These are phyloP conservation scores for Alternaria dauci DNA, from an alignment of 2,329 filamentous ascomycete genomes.

Conservation along the genomic window DNA sequence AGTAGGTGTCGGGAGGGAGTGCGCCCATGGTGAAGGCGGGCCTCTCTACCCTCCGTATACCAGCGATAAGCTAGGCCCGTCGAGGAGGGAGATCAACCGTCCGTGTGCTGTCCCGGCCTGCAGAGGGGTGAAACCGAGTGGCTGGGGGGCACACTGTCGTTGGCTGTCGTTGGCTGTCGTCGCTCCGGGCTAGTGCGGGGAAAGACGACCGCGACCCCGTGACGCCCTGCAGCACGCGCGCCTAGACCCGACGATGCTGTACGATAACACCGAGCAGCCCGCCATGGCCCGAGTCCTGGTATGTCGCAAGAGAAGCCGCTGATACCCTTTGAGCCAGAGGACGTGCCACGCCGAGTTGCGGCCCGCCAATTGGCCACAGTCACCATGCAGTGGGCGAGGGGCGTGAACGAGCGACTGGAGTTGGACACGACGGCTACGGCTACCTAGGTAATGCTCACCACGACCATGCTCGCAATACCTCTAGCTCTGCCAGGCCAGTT, in stretches of 20 bases:
- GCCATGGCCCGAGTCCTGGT: too few species aligned
- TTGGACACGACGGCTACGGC: background rate
- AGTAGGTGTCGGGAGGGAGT: slow-evolving; percentile 3
- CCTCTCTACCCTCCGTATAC: slow-evolving; percentile 14
- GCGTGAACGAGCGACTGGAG: background rate
- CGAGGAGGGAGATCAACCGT: slow-evolving; percentile 22
- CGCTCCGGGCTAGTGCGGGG: slow-evolving; percentile 26
- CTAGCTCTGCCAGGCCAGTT: too few species aligned
- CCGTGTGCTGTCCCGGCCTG: slow-evolving; percentile 36
- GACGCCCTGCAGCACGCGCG: slow-evolving; percentile 19
- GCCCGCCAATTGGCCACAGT: slow-evolving; percentile 18
- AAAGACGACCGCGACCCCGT: slow-evolving; percentile 10
- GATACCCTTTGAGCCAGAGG: background rate
- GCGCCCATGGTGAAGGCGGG: slow-evolving; percentile 17
- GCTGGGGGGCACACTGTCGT: slow-evolving; percentile 36
- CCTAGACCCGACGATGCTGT: slow-evolving; percentile 1
- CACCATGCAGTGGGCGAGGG: background rate
- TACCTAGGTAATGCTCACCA: background rate
- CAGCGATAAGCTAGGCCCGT: slow-evolving; percentile 23
- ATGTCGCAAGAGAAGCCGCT: too few species aligned
- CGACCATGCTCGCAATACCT: background rate
- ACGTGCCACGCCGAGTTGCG: slow-evolving; percentile 9
- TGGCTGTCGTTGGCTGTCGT: slow-evolving; percentile 37
- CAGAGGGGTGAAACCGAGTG: slow-evolving; percentile 43
- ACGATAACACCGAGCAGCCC: background rate